A percentile compares a stretch with the other conserved stretches of the same genome.
phyloP scores from a whole-genome alignment of 2,329 filamentous ascomycete species.

The Verticillium klebahnii region DNA sequence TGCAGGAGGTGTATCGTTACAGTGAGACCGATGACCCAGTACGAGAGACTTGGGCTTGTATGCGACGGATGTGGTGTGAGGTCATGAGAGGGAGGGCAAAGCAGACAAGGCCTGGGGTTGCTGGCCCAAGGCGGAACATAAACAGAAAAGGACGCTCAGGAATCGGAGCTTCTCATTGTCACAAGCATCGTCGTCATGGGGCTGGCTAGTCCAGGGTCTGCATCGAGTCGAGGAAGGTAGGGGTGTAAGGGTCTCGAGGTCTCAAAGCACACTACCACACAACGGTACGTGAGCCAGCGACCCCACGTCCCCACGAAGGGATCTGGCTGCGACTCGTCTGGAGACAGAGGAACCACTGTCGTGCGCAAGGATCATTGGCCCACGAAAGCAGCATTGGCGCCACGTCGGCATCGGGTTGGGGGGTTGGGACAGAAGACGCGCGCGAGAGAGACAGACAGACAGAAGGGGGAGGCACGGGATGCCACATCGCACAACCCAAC shows the following conservation, averaged over 20 bases:
- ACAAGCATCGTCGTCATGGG: conserved; percentile 9
- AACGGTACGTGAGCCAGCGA: background rate
- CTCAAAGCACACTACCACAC: background rate
- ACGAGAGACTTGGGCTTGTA: background rate
- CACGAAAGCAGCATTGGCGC: conserved; percentile 11
- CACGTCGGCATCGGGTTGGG: conserved; percentile 14
- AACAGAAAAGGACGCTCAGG: conserved; percentile 6
- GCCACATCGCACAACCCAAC: background rate
- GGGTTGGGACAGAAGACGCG: background rate
- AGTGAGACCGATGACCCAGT: background rate
- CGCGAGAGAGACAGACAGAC: background rate
- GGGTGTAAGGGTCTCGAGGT: background rate
- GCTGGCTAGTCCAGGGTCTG: background rate
- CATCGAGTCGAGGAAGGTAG: background rate
- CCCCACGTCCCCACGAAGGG: conserved; percentile 1
- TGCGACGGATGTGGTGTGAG: background rate
- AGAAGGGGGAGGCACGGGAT: background rate
- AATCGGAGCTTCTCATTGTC: conserved; percentile 11
- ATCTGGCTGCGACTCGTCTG: background rate
- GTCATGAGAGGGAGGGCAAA: conserved; percentile 5
- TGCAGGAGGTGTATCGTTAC: background rate
- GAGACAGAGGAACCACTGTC: conserved; percentile 6
- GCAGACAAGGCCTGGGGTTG: conserved; percentile 6
- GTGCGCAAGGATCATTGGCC: conserved; percentile 12
- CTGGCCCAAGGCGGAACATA: conserved; percentile 5